Conservation (phyloP, 192 early-diverging fungal genomes). For the Coemansia sp. region DNA sequence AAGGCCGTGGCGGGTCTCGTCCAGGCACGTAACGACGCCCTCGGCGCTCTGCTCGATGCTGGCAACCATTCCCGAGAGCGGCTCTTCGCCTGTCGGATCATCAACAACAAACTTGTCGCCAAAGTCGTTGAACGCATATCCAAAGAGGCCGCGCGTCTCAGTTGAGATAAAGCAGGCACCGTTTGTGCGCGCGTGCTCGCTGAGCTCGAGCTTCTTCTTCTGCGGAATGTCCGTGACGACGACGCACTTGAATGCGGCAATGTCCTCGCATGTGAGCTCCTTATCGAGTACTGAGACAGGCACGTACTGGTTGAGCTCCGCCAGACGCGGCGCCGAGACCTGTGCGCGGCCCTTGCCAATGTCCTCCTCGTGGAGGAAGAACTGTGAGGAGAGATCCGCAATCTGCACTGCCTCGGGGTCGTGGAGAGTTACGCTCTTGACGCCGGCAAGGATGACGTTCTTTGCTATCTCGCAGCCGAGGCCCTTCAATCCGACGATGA, state of each 20-base stretch:
- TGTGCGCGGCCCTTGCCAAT: slow-evolving; percentile 81
- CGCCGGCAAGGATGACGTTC: slow-evolving; percentile 96
- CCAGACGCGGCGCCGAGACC: slow-evolving; percentile 73
- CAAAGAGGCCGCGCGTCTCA: slow-evolving; percentile 89
- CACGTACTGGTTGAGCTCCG: slow-evolving; percentile 96
- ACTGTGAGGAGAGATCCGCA: slow-evolving; percentile 85
- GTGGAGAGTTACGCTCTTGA: slow-evolving; percentile 96
- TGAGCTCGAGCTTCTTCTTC: slow-evolving; percentile 76
- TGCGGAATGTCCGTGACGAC: slow-evolving; percentile 83
- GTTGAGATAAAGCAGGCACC: slow-evolving; percentile 83
- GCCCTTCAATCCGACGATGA: slow-evolving; percentile 93
- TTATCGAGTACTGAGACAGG: slow-evolving; percentile 82
- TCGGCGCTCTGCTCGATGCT: slow-evolving; percentile 70
- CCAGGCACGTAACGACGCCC: slow-evolving; percentile 90
- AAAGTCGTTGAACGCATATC: slow-evolving; percentile 93
- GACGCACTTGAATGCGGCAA: slow-evolving; percentile 67
- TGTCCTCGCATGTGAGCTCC: slow-evolving; percentile 67
- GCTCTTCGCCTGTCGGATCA: slow-evolving; percentile 91
- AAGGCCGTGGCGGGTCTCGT: slow-evolving; percentile 96
- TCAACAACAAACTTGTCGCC: slow-evolving; percentile 79
- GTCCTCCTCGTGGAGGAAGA: slow-evolving; percentile 81
- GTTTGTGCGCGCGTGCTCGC: slow-evolving; percentile 71
- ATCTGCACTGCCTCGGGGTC: slow-evolving; percentile 74
- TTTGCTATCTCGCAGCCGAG: slow-evolving; percentile 99
- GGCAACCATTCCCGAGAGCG: slow-evolving; percentile 89